Evolutionary conservation across 2,329 filamentous ascomycete species (phyloP).

Genomic region (Colletotrichum sojae): DNA sequence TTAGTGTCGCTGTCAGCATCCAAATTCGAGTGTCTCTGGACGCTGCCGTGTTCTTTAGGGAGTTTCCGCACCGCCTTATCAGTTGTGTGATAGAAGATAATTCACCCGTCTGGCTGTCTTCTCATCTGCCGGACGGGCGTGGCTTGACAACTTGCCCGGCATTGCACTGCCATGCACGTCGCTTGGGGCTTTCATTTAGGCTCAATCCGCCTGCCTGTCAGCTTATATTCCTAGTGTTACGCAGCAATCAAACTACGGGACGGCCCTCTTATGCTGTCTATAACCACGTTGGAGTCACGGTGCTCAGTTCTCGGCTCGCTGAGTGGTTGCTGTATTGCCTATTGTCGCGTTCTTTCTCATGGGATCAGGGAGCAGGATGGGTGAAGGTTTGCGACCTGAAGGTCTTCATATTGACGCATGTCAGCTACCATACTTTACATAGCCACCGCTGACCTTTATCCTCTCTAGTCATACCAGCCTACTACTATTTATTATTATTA

Average conservation of each 20-base stretch:
- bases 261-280: too few species aligned
- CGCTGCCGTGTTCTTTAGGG: background rate
- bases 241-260: background rate
- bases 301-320: too few species aligned
- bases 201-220: background rate
- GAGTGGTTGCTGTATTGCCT: too few species aligned
- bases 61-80: background rate
- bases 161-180: background rate
- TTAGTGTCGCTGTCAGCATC: constrained; percentile 16
- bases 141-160: background rate
- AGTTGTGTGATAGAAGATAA: background rate
- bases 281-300: too few species aligned
- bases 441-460: too few species aligned
- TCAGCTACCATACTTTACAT: too few species aligned
- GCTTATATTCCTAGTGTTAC: background rate
- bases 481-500: too few species aligned
- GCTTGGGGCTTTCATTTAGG: background rate
- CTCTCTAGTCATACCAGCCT: too few species aligned
- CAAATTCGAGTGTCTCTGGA: background rate
- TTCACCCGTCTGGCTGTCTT: background rate
- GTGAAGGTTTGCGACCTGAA: too few species aligned
- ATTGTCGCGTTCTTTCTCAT: too few species aligned
- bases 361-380: too few species aligned
- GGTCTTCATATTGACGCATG: too few species aligned
- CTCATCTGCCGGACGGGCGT: background rate